Base-by-base conservation (phyloP, 2,329 filamentous ascomycete species). In the Monilinia polystroma region DNA sequence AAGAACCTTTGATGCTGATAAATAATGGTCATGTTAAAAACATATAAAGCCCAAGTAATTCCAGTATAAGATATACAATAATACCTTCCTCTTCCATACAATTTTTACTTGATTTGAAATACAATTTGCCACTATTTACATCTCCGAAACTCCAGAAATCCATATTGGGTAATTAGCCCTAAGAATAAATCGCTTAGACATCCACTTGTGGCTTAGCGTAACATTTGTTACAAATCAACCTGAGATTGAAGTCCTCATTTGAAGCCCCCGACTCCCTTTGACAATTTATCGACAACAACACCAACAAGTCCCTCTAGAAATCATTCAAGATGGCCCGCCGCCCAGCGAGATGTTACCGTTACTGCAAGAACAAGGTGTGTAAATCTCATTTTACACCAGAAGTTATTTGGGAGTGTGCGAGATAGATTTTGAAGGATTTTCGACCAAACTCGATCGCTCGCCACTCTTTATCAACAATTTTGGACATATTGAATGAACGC, bases 341-440 rank as follows among this genome's bases (percentile, higher is more conserved):
- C 91, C 95, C 95, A 81, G 95, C 95, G 80, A 91, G 95, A 87
- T 99, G 95, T 87, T 99, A 97, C 89, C 90, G 95, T 81, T 99
- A 99, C 91, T 99, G 95, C 93, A 99, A 99, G 92, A 99, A 98
- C 90, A 97, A 97, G 93, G 93, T 96, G 81, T 84, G 90, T 64
- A 53, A 58, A 65, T 47, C 12, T 62, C 26, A 26, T 29, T 58
- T 54, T 41, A 16, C 53, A 54, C n/a, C 43, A 59, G 63, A 45
- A 67, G 45, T 56, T 54, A 49, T 47, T 55, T 62, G 52, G 59
- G 55, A 29, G 43, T 55, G 41, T 60, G 49, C 47, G 66, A 23
- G 23, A 38, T 66, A 51, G 55, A 66, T 54, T 35, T 67, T 67
- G 53, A 67, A 47, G 49, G 64, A 63, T 7, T 60, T 23, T 43